Base-by-base conservation (phyloP, 1,284 basidiomycete species). In the Tilletia indica region DNA sequence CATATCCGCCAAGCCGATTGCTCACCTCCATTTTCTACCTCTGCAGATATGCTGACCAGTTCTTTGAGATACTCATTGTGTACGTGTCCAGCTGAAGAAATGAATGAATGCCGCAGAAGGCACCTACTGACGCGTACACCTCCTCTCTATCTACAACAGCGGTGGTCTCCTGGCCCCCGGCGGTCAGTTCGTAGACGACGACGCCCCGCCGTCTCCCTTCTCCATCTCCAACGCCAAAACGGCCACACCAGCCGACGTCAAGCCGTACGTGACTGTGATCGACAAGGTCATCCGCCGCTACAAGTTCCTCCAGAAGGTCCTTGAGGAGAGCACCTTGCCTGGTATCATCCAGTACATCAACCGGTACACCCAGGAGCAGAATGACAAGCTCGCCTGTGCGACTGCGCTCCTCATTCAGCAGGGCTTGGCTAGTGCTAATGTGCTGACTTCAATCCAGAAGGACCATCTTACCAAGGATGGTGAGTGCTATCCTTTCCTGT, bases 251-350 rank as follows among this genome's bases (percentile, higher is more conserved):
- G 74, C 74, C 16, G 73, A 79, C 54, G 87, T 97, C 85, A 95
- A 92, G 88, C 92, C 91, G 82, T 93, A 96, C 80, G 88, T 96
- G 71, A 93, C 95, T 76, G 93, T 95, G 47, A 88, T 97, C 80
- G 94, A 95, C 86, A 95, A 94, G 86, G 91, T 98, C 74, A 93
- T 95, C 87, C 89, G 95, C 86, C 94, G 78, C 34, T 98, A 97
- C 89, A 97, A 97, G 86, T 98, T 97, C 88, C 91, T 98, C 78
- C 95, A 97, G 86, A 93, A 91, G 85, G 93, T 94, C 58, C 90
- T 98, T 67, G 95, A 97, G 86, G 91, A 91, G 84, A 89, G 88
- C 56, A 89, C 93, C 72, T 88, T 98, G 42, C 92, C 93, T 2
- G 89, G 89, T 68, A 88, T 98, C 69, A 86, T 98, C 74, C 93